Percentiles rank a stretch among this genome's conserved stretches.
Evolutionary conservation across 73 alveolate genomes (phyloP).

Genomic region (Paramecium primaurelia): DNA sequence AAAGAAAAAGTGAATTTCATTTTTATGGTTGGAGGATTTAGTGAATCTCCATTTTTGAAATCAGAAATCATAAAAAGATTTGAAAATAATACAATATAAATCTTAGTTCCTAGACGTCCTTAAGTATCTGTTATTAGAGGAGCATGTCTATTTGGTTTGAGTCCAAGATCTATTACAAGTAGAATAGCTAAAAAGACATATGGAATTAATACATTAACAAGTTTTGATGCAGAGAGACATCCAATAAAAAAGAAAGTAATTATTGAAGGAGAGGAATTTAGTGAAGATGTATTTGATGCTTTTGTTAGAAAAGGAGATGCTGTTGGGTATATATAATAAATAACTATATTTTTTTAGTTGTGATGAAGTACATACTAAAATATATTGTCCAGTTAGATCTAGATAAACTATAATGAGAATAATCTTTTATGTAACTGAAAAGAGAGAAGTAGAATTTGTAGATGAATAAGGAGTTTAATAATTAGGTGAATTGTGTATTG

Average conservation of each 20-base stretch:
- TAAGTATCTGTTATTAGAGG: conserved; percentile 97
- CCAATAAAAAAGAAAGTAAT: conserved; percentile 96
- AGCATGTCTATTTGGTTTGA: conserved; percentile 97
- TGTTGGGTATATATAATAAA: conserved; percentile 69
- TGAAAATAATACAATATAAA: conserved; percentile 86
- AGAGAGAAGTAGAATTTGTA: conserved; percentile 88
- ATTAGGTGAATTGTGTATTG: conserved; percentile 95
- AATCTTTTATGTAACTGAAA: conserved; percentile 91
- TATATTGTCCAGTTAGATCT: conserved; percentile 97
- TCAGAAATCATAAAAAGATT: conserved; percentile 90
- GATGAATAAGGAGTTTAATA: conserved; percentile 93
- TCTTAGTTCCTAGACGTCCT: conserved; percentile 98
- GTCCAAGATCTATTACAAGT: conserved; percentile 94
- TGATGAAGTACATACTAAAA: conserved; percentile 95
- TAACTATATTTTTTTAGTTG: conserved; percentile 24
- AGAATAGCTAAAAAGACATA: conserved; percentile 96
- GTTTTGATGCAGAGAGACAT: conserved; percentile 96
- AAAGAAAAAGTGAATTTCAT: conserved; percentile 89
- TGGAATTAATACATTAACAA: conserved; percentile 97
- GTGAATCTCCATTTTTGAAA: conserved; percentile 96
- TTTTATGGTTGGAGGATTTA: conserved; percentile 99
- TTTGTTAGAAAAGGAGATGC: conserved; percentile 94
- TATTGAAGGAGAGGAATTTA: conserved; percentile 98
- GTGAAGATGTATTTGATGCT: conserved; percentile 99
- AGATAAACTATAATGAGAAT: conserved; percentile 97